Conservation (phyloP, 345 rosid genomes). For the Gossypium anomalum region DNA sequence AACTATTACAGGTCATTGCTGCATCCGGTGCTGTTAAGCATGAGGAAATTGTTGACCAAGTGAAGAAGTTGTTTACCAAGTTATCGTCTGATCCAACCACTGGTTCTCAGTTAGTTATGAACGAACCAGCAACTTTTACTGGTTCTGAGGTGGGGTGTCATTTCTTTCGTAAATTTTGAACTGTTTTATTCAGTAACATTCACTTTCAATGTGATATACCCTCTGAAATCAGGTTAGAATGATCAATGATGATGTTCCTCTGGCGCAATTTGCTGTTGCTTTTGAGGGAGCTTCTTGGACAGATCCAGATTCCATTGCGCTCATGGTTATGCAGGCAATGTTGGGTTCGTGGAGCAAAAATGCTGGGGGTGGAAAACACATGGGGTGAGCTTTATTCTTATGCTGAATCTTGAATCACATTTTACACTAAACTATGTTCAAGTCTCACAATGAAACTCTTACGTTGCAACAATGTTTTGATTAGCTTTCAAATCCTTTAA, state of each 20-base stretch:
- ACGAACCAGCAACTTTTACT: conserved; percentile 83
- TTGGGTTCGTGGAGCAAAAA: conserved; percentile 92
- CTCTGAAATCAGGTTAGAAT: conserved; percentile 67
- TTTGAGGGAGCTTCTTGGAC: conserved; percentile 98
- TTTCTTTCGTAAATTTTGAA: background rate
- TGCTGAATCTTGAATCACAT: background rate
- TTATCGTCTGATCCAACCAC: conserved; percentile 79
- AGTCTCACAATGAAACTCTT: background rate
- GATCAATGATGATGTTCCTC: conserved; percentile 84
- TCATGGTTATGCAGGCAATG: conserved; percentile 99
- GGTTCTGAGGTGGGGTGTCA: conserved; percentile 83
- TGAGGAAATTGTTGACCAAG: conserved; percentile 90
- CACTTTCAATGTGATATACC: background rate
- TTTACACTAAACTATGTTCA: background rate
- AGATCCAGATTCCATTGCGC: conserved; percentile 91
- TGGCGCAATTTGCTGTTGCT: conserved; percentile 98
- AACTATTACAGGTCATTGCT: conserved; percentile 66
- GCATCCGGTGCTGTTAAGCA: conserved; percentile 99
- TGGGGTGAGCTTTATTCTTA: conserved; percentile 64
- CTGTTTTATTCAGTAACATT: background rate
- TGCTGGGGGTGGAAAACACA: conserved; percentile 93
- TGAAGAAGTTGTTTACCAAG: conserved; percentile 72
- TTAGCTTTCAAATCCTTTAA: conserved; percentile 16
- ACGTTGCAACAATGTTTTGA: conserved; percentile 16
- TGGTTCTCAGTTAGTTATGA: conserved; percentile 75